Percentiles rank a stretch among this genome's conserved stretches.
Conservation (phyloP, 805 yeast species). For the Nematodospora valgi region DNA sequence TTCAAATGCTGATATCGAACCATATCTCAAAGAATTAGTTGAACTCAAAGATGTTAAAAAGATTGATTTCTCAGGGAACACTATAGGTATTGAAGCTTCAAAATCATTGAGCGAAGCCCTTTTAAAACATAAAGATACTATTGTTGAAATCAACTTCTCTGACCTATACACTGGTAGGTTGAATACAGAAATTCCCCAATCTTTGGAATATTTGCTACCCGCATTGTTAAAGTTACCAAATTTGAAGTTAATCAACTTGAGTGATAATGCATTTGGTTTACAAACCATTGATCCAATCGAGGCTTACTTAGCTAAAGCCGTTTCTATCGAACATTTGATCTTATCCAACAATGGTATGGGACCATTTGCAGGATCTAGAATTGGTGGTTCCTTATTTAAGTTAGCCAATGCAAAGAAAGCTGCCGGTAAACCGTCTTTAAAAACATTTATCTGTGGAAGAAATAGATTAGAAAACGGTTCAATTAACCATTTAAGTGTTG, state of each 20-base stretch:
- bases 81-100: conserved; percentile 90
- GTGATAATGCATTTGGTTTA: conserved; percentile 96
- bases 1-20: conserved; percentile 65
- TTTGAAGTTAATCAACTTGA: conserved; percentile 70
- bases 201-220: conserved; percentile 69
- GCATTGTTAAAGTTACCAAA: conserved; percentile 67
- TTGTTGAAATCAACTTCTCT: conserved; percentile 75
- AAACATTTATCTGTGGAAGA: conserved; percentile 94
- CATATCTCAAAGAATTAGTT: conserved; percentile 59
- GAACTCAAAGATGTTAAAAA: conserved; percentile 38
- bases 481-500: conserved; percentile 76
- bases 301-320: conserved; percentile 67
- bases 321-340: conserved; percentile 78
- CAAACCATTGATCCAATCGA: conserved; percentile 92
- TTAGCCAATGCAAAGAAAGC: conserved; percentile 62
- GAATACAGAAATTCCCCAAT: conserved; percentile 89
- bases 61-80: conserved; percentile 87
- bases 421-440: conserved; percentile 50
- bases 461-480: conserved; percentile 97
- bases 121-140: conserved; percentile 39
- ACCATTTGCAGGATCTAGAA: conserved; percentile 93
- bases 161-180: conserved; percentile 94
- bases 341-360: conserved; percentile 97
- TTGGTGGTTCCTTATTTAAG: conserved; percentile 79
- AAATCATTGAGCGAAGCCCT: conserved; percentile 60